Evolutionary conservation across 345 rosid species (phyloP), one percentile per base, ranked within the genome.

Genomic region (Raphanus sativus): DNA sequence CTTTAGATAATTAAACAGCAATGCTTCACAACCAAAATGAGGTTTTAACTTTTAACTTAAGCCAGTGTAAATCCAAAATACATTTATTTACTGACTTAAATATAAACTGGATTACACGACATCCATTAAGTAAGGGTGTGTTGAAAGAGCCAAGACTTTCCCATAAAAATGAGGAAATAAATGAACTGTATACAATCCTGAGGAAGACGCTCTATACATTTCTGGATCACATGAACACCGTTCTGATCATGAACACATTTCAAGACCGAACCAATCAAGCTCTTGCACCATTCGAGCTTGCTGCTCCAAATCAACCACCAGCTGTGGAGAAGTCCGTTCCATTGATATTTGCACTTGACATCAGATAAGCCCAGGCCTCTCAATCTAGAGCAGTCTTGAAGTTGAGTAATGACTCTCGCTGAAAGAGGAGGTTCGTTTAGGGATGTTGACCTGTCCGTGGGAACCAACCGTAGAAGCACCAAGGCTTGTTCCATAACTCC

Each of bases 211-310:
- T 95, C 98, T 71, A 95, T 90, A 69, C 93, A 89, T 86, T 92
- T 95, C 77, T 95, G 99, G 75, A 95, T 89, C 77, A 95, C 99
- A 85, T 95, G 99, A 84, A 92, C 91, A 63, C 99, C 99, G 71
- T 95, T 95, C 88, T 95, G 99, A 83, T 95, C 98, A 67, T 85
- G 91, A 75, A 92, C 95, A 63, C 99, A 95, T 88, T 91, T 92
- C 89, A 89, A 84, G 69, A 95, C 78, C 5, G 89, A 89, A 70
- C 96, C 98, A 82, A 21, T 87, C 89, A 82, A 95, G 96, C 87
- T 95, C 98, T 73, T 83, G 77, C 75, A 91, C 97, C 87, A 95
- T 86, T 79, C 76, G 71, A 52, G 84, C 87, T 84, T 87, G 95
- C 73, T 87, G 92, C 76, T 89, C 90, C 76, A 86, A 82, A 81